These are phyloP conservation scores for Fusarium sp. DNA, from an alignment of 2,329 filamentous ascomycete species.

Conservation along the genomic window DNA sequence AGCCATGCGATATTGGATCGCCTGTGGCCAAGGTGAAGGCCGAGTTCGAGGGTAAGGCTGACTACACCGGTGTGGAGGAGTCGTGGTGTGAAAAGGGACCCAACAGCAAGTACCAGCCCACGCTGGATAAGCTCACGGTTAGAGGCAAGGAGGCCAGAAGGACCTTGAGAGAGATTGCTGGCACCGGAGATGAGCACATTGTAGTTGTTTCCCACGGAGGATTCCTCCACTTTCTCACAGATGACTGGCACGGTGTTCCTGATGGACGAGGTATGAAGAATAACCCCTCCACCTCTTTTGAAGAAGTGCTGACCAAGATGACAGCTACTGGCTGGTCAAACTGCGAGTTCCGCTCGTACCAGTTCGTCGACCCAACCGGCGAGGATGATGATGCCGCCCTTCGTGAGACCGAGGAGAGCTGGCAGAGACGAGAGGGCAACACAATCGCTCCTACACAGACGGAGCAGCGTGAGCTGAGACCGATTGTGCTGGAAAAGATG, in stretches of 20 bases:
- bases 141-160: slow-evolving; percentile 71
- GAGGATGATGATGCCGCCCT: slow-evolving; percentile 61
- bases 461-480: slow-evolving; percentile 59
- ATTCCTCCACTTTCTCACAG: slow-evolving; percentile 85
- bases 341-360: slow-evolving; percentile 77
- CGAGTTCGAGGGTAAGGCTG: slow-evolving; percentile 73
- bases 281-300: neutral
- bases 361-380: slow-evolving; percentile 67
- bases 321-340: slow-evolving; percentile 80
- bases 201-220: slow-evolving; percentile 85
- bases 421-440: slow-evolving; percentile 57
- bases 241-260: slow-evolving; percentile 77
- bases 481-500: slow-evolving; percentile 52
- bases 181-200: slow-evolving; percentile 70
- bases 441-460: slow-evolving; percentile 54
- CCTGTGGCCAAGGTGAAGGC: slow-evolving; percentile 63
- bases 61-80: slow-evolving; percentile 69
- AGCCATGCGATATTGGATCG: slow-evolving; percentile 82
- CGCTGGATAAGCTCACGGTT: slow-evolving; percentile 64
- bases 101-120: slow-evolving; percentile 59
- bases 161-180: slow-evolving; percentile 64
- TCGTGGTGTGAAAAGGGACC: slow-evolving; percentile 78
- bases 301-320: slow-evolving; percentile 14
- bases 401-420: slow-evolving; percentile 62
- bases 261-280: slow-evolving; percentile 52